phyloP scores from a whole-genome alignment of 2,329 filamentous ascomycete species.

The Cryphonectria carpinicola region DNA sequence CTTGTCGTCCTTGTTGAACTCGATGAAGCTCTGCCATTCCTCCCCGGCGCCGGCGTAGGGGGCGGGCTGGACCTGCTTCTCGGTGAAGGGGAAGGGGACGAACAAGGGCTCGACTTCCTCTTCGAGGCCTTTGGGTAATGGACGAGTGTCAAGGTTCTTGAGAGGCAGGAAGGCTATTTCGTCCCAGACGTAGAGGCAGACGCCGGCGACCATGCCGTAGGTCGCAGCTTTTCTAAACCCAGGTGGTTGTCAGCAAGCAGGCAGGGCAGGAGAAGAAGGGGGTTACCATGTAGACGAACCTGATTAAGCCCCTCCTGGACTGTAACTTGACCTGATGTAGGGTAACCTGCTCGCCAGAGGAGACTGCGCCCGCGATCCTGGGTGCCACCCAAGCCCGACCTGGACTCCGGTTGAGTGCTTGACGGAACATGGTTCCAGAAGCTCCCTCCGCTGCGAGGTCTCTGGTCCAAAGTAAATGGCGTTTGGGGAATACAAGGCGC shows the following conservation, averaged over 20 bases:
- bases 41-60: constrained; percentile 62
- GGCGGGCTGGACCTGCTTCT: constrained; percentile 48
- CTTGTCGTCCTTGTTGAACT: constrained; percentile 57
- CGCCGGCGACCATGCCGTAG: constrained; percentile 37
- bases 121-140: constrained; percentile 42
- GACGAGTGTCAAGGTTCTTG: constrained; percentile 45
- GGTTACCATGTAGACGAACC: neutral
- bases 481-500: neutral
- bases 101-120: constrained; percentile 55
- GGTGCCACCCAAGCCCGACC: constrained; percentile 19
- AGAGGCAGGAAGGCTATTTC: constrained; percentile 49
- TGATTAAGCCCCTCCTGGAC: neutral
- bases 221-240: constrained; percentile 16
- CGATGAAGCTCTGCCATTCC: constrained; percentile 65
- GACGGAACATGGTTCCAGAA: constrained; percentile 21
- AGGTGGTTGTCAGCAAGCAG: neutral
- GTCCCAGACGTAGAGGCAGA: constrained; percentile 50
- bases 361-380: constrained; percentile 11
- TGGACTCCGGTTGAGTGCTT: constrained; percentile 21
- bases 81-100: constrained; percentile 65
- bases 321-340: constrained; percentile 20
- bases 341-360: constrained; percentile 20
- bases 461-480: too few relatives aligned
- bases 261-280: neutral
- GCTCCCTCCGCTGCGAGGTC: too few relatives aligned